Base-by-base conservation (phyloP, 345 rosid genomes). In the Aegle marmelos region DNA sequence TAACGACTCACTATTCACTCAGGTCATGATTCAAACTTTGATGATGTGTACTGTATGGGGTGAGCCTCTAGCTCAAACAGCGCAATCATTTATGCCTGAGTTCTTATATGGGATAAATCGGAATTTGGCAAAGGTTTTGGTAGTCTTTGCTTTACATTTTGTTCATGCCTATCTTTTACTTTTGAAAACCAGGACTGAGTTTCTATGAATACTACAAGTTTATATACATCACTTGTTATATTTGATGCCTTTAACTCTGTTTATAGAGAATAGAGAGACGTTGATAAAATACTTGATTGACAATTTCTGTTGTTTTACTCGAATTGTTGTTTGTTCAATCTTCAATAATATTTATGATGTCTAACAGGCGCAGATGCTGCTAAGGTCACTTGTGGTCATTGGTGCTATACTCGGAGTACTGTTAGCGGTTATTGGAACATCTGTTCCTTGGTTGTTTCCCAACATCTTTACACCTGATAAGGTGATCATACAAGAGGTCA, bases 11-110 rank as follows among this genome's bases (percentile, higher is more conserved):
- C 2, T 3, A 34, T 54, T 45, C 4, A 16, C 37, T 61, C 68
- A 84, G 86, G 84, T 84, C 66, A 60, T 84, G 86, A 73, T 89
- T 79, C 90, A 87, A 83, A 82, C 84, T 65, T 80, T 68, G 77
- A 33, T 85, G 71, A 86, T 87, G 85, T 87, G 88, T 75, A 78
- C 82, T 2, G 90, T 87, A 54, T 86, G 88, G 82, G 86, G 89
- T 33, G 89, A 87, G 79, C 90, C 90, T 64, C 87, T 89, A 68
- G 86, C 89, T 76, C 92, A 89, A 79, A 87, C 92, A 1, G 89
- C 92, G 19, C 90, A 86, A 68, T 83, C 92, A 59, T 89, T 86
- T 76, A 86, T 89, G 89, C 92, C 90, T 7, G 92, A 80, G 84
- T 74, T 87, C 68, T 65, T 87, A 66, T 80, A 80, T 61, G 92